phyloP scores from a whole-genome alignment of 1,284 basidiomycete genomes.

The Leccinum fallax region DNA sequence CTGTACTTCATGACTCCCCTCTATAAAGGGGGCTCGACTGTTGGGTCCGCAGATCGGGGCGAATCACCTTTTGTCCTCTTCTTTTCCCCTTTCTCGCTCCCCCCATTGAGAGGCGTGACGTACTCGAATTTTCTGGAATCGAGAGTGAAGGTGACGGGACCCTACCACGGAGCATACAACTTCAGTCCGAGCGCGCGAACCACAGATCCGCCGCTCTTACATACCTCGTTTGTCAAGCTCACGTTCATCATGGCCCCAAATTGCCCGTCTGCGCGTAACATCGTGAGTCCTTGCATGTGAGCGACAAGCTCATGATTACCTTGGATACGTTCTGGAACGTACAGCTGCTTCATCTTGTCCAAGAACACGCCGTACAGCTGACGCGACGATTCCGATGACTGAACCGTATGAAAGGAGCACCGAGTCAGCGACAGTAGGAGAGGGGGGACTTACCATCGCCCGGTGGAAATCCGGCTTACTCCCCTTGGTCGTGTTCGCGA shows the following conservation, averaged over 20 bases:
- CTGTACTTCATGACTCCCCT: neutral
- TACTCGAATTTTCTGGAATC: slow-evolving; percentile 75
- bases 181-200: slow-evolving; percentile 2
- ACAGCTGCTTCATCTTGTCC: slow-evolving; percentile 61
- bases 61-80: slow-evolving; percentile 9
- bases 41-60: slow-evolving; percentile 6
- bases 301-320: slow-evolving; percentile 45
- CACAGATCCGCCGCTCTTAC: slow-evolving; percentile 16
- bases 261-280: slow-evolving; percentile 63
- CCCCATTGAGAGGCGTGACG: slow-evolving; percentile 25
- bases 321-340: slow-evolving; percentile 76
- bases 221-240: slow-evolving; percentile 80
- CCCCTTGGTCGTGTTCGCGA: slow-evolving; percentile 85
- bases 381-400: slow-evolving; percentile 71
- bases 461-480: slow-evolving; percentile 89
- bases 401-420: neutral
- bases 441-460: slow-evolving; percentile 66
- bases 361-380: slow-evolving; percentile 75
- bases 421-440: neutral
- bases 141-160: slow-evolving; percentile 81
- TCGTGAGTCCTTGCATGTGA: neutral
- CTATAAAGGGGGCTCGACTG: neutral
- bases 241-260: slow-evolving; percentile 97
- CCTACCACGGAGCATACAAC: slow-evolving; percentile 44
- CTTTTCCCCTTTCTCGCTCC: slow-evolving; percentile 11